Evolutionary conservation across 164 flowering plant genomes (phyloP), one percentile per base, ranked within the genome.

Genomic region (Taxillus chinensis): DNA sequence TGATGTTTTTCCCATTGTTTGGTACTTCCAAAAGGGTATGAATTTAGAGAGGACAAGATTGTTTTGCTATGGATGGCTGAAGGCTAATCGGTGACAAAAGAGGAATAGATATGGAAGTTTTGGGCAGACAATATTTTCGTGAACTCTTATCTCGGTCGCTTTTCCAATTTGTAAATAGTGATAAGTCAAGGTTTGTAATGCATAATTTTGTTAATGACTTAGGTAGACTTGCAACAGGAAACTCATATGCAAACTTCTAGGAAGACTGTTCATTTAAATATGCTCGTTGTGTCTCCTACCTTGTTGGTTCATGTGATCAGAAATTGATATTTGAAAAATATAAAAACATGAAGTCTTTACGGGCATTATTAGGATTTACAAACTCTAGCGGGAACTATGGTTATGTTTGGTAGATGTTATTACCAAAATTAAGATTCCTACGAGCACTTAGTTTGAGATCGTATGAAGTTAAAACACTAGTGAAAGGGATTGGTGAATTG

Each of bases 31-130:
- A 66, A 54, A 42, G 14, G 41, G 5, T 66, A 51, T 53, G 60
- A 52, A 6, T 57, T 70, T 38, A 41, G 40, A 13, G 65, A 46
- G 52, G 64, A 70, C 7, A 59, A 62, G 42, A 13, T 70, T 14
- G 58, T 66, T 7, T 69, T 57, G 1, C 45, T 39, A 5, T 70
- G 73, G 73, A 62, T 70, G 13, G 70, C 70, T 13, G 49, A 39
- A 59, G 70, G 73, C 58, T 62, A 3, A 48, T 74, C 57, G 45
- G 7, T n/a, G 12, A 61, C 5, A 59, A 17, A 40, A 40, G 12
- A 51, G 9, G 16, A 2, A 55, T 55, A 15, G 16, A 12, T 27
- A 43, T 53, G 14, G 73, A 73, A 39, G 66, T 57, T 15, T 48
- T 66, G 11, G 76, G 72, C 1, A 14, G 42, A 7, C 64, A 65